These are phyloP conservation scores for Leccinum boreale DNA, from an alignment of 768 basidiomycete genomes.

Conservation along the genomic window DNA sequence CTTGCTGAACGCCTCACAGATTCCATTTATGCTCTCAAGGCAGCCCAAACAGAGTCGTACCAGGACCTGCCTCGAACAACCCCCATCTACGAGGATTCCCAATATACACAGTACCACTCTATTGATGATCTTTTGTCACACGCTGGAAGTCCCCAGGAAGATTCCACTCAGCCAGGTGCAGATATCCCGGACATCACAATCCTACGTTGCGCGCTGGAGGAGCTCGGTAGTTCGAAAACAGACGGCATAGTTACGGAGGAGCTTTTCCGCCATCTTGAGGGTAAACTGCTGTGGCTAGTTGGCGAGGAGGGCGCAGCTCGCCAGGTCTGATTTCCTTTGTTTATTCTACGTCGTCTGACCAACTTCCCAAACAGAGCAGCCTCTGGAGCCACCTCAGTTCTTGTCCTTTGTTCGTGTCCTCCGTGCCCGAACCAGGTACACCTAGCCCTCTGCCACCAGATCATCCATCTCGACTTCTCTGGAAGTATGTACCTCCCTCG, in stretches of 20 bases:
- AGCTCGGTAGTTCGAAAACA: conserved; percentile 38
- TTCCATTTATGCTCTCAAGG: conserved; percentile 54
- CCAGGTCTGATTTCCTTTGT: conserved; percentile 44
- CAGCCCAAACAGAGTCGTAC: conserved; percentile 52
- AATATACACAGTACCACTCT: conserved; percentile 44
- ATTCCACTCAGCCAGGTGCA: conserved; percentile 11
- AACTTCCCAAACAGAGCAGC: conserved; percentile 32
- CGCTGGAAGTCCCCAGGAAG: conserved; percentile 6
- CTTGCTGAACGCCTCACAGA: conserved; percentile 53
- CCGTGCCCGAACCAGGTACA: conserved; percentile 11
- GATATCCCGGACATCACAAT: conserved; percentile 51
- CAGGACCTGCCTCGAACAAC: conserved; percentile 55
- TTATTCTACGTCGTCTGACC: neutral
- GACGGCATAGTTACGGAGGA: conserved; percentile 53
- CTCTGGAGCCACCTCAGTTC: conserved; percentile 60
- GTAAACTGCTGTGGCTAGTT: conserved; percentile 55
- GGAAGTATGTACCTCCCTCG: conserved; percentile 38
- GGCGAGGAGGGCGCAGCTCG: conserved; percentile 48
- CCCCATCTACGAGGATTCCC: conserved; percentile 45
- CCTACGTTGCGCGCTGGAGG: conserved; percentile 60
- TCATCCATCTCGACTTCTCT: conserved; percentile 30
- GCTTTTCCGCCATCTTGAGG: conserved; percentile 56
- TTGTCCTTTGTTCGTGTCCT: conserved; percentile 48
- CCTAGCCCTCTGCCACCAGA: conserved; percentile 5
- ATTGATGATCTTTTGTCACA: conserved; percentile 38